Conservation (phyloP, 2,329 filamentous ascomycete species). For the Diaporthe vexans region DNA sequence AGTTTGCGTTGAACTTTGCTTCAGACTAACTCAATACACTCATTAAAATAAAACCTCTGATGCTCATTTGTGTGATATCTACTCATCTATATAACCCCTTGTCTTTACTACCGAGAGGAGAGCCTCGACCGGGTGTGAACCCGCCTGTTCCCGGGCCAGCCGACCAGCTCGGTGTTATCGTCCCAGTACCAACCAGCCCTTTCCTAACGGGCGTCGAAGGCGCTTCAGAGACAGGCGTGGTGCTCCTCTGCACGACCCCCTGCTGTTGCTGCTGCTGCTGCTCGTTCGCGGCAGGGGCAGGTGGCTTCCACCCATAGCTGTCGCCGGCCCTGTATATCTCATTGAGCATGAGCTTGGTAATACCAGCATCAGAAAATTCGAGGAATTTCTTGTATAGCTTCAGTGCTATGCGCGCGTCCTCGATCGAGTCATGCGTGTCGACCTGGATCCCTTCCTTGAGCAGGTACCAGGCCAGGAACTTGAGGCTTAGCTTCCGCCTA, state of each 20-base stretch:
- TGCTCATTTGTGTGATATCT: constrained; percentile 31
- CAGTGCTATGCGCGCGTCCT: constrained; percentile 92
- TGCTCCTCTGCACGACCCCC: constrained; percentile 4
- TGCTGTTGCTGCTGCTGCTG: constrained; percentile 5
- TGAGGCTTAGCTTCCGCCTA: constrained; percentile 88
- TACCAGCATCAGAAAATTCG: constrained; percentile 88
- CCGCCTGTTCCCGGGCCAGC: constrained; percentile 26
- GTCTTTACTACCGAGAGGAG: constrained; percentile 9
- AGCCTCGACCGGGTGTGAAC: constrained; percentile 35
- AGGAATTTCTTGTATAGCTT: constrained; percentile 91
- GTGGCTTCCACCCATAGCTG: constrained; percentile 37
- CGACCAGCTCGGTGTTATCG: constrained; percentile 32
- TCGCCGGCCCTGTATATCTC: constrained; percentile 78
- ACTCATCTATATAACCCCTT: background rate
- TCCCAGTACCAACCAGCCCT: constrained; percentile 25
- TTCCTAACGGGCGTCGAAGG: constrained; percentile 40
- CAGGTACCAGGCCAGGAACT: constrained; percentile 91
- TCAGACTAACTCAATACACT: constrained; percentile 12
- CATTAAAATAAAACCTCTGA: background rate
- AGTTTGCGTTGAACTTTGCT: constrained; percentile 1
- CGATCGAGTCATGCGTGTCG: constrained; percentile 93
- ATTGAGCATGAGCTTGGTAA: constrained; percentile 85
- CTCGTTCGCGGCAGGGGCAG: constrained; percentile 13
- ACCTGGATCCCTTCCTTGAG: constrained; percentile 95
- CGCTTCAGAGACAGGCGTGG: constrained; percentile 33